Evolutionary conservation across 768 basidiomycete species (phyloP).

Genomic region (Trametes sanguinea): DNA sequence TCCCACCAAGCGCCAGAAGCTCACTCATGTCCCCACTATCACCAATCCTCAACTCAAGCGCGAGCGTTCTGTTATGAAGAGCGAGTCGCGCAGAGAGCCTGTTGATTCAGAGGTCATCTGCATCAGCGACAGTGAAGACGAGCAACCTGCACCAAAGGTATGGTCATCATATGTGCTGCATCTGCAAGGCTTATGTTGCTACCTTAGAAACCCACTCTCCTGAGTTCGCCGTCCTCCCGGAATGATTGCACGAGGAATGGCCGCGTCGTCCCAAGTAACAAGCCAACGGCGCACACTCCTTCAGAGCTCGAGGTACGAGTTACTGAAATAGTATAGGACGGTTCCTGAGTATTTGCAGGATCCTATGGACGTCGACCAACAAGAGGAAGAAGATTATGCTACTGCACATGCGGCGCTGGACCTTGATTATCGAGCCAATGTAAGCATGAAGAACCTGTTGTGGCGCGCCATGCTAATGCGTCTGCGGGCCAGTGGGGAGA

Average conservation of each 20-base stretch:
- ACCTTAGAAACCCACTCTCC: neutral
- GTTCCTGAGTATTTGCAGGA: neutral
- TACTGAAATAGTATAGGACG: neutral
- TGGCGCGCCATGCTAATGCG: neutral
- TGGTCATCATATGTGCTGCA: neutral
- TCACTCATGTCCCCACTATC: neutral
- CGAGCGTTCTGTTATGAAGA: neutral
- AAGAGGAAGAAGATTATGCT: slow-evolving; percentile 4
- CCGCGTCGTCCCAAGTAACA: neutral
- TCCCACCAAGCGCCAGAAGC: neutral
- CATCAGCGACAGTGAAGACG: slow-evolving; percentile 10
- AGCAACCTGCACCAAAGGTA: neutral
- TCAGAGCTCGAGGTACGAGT: neutral
- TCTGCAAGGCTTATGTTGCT: no score
- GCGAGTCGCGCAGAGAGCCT: neutral
- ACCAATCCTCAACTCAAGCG: slow-evolving; percentile 6
- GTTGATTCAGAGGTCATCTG: neutral
- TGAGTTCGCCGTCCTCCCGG: no score
- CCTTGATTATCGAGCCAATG: neutral
- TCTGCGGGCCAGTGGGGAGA: neutral
- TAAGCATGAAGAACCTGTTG: neutral
- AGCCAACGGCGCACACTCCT: neutral
- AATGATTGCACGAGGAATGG: neutral
- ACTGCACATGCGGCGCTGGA: neutral
- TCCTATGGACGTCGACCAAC: neutral